Base-by-base conservation (phyloP, 2,329 filamentous ascomycete species). In the Fusarium subtropicale region DNA sequence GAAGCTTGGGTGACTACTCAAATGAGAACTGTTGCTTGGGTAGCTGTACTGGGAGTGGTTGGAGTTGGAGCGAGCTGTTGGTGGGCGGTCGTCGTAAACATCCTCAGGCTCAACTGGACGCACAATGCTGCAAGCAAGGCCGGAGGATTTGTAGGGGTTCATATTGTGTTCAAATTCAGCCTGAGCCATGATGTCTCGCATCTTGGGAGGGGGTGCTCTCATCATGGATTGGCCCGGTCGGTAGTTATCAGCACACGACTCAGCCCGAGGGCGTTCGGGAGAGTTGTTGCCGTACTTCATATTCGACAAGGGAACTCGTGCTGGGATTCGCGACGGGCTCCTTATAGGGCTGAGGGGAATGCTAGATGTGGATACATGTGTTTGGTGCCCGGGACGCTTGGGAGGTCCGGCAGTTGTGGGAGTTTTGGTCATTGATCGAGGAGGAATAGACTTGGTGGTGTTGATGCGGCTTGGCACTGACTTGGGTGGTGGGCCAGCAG, bases 131-230 rank as follows among this genome's bases (percentile, higher is more conserved):
- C 86, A 84, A 5, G 79, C 79, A 7, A 88, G 79, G 15, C 83
- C 85, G 2, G 80, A 74, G 13, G 80, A 76, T 50, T 83, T 83
- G 73, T 87, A 87, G 8, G 81, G 81, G 68, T 84, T 85, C 16
- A 69, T 70, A 0, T 85, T 84, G 1, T 85, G 83, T 62, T 85
- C 84, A 20, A 88, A 79, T 52, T 87, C 84, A 3, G 84, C 82
- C 11, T 83, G 79, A 10, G 83, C 81, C 47, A 81, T 76, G 52
- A 97, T 85, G 42, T 97, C 93, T 69, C 95, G 90, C 94, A 98
- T 97, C 79, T 94, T 96, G 50, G 95, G 95, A 15, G 94, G 94
- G 36, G 93, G 93, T 2, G 90, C 90, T 66, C 89, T 85, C 75
- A 85, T 78, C 52, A 73, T 46, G 1, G 87, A 87, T 53, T 87